Conservation (phyloP, 129 eudicot genomes). For the Flaveria trinervia region DNA sequence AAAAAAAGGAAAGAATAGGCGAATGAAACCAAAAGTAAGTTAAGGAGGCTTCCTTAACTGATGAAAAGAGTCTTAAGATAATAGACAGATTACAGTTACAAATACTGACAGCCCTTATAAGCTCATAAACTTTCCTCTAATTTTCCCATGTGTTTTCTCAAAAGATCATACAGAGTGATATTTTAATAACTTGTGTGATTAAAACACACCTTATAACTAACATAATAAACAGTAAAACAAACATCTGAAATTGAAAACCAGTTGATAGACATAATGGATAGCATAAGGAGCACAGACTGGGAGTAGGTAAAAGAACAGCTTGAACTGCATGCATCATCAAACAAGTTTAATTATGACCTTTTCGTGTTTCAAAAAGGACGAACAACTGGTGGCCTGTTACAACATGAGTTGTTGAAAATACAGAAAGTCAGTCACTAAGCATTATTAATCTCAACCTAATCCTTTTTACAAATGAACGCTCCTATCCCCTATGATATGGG, state of each 20-base stretch:
- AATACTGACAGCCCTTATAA: constrained; percentile 15
- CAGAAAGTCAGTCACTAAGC: constrained; percentile 23
- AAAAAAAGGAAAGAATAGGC: not conserved
- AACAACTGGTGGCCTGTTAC: constrained; percentile 17
- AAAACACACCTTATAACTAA: too few relatives aligned
- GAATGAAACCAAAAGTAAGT: constrained; percentile 3
- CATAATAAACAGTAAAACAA: too few relatives aligned
- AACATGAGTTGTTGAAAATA: constrained; percentile 23
- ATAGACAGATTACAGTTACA: constrained; percentile 9
- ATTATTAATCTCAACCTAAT: constrained; percentile 20
- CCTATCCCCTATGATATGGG: constrained; percentile 20
- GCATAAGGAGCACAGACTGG: constrained; percentile 6
- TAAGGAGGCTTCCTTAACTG: constrained; percentile 4
- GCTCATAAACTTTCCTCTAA: not conserved
- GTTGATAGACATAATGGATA: constrained; percentile 9
- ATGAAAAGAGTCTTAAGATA: constrained; percentile 11
- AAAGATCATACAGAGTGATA: not conserved
- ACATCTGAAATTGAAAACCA: too few relatives aligned
- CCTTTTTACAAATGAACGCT: constrained; percentile 15
- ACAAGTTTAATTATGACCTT: constrained; percentile 7
- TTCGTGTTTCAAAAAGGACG: constrained; percentile 19
- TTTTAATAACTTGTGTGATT: not conserved
- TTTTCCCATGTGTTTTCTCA: constrained; percentile 10
- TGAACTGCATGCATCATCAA: constrained; percentile 12
- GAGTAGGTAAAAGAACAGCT: constrained; percentile 18